These are phyloP conservation scores for Aspergillus mulundensis DNA, from an alignment of 495 filamentous ascomycete genomes.

Conservation along the genomic window DNA sequence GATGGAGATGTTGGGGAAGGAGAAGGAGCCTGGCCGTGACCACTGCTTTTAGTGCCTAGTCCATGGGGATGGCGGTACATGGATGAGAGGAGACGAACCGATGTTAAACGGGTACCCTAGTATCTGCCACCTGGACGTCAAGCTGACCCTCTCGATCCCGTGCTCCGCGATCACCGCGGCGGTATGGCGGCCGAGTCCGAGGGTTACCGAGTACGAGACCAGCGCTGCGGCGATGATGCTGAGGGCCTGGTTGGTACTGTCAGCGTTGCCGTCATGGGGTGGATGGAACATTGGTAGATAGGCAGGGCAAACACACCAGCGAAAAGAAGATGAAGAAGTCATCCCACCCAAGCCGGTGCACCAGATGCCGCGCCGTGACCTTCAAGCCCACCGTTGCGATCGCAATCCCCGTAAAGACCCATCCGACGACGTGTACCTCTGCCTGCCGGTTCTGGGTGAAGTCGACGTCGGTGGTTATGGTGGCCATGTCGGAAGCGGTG, in stretches of 20 bases:
- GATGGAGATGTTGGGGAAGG: slow-evolving; percentile 27
- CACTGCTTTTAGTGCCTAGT: no score
- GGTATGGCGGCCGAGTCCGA: slow-evolving; percentile 24
- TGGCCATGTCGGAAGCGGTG: no score
- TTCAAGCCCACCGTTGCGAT: slow-evolving; percentile 18
- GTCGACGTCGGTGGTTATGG: slow-evolving; percentile 15
- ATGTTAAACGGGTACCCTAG: slow-evolving; percentile 17
- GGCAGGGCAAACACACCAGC: slow-evolving; percentile 10
- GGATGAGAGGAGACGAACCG: slow-evolving; percentile 3
- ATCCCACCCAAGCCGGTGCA: no score
- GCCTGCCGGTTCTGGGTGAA: slow-evolving; percentile 10
- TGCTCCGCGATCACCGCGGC: no score
- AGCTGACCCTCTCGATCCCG: no score
- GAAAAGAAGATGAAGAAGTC: slow-evolving; percentile 28
- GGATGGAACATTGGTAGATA: background rate
- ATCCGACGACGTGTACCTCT: slow-evolving; percentile 18
- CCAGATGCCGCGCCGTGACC: slow-evolving; percentile 16
- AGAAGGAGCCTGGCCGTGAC: slow-evolving; percentile 15
- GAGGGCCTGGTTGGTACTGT: slow-evolving; percentile 11
- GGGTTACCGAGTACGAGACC: slow-evolving; percentile 19
- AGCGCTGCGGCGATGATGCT: slow-evolving; percentile 23
- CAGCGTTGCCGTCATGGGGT: background rate
- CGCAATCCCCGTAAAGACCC: slow-evolving; percentile 20
- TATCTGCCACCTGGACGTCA: slow-evolving; percentile 15
- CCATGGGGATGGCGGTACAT: background rate